Evolutionary conservation across 805 yeast species (phyloP).

Genomic region (Cyberlindnera xylosilytica): DNA sequence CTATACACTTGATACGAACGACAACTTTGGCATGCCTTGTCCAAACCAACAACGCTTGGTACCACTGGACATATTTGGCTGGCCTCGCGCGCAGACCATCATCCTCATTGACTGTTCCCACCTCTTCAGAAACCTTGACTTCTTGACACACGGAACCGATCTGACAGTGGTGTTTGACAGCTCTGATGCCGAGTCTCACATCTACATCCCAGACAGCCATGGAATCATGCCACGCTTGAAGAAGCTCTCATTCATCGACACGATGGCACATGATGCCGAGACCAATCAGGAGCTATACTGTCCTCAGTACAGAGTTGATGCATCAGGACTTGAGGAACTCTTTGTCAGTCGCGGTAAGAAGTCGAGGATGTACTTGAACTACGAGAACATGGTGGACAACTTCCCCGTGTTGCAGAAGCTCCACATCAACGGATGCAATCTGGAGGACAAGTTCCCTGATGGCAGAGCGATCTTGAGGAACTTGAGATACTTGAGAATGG

Average conservation of each 20-base stretch:
- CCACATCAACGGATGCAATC: conserved; percentile 1
- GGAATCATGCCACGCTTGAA: conserved; percentile 1
- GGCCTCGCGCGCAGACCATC: conserved; percentile 7
- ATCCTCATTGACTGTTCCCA: conserved; percentile 5
- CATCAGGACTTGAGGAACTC: conserved; percentile 1
- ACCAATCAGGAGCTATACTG: not conserved
- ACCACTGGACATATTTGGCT: conserved; percentile 4
- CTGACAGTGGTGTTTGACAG: conserved; percentile 2
- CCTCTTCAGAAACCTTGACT: conserved; percentile 1
- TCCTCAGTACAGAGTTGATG: conserved; percentile 2
- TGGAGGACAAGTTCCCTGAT: conserved; percentile 1
- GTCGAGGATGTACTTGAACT: conserved; percentile 3
- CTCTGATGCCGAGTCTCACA: not conserved
- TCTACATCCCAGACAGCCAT: not conserved
- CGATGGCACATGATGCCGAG: not conserved
- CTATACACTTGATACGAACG: not conserved
- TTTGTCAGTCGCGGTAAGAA: not conserved
- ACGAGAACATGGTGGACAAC: not conserved
- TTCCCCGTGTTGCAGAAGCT: conserved; percentile 4
- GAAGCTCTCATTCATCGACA: conserved; percentile 6
- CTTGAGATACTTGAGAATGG: not conserved
- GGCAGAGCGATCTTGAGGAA: not conserved
- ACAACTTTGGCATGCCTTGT: conserved; percentile 1
- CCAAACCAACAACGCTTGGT: not conserved
- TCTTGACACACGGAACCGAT: not conserved